Base-by-base conservation (phyloP, 306 rosid species). In the Quillaja saponaria region DNA sequence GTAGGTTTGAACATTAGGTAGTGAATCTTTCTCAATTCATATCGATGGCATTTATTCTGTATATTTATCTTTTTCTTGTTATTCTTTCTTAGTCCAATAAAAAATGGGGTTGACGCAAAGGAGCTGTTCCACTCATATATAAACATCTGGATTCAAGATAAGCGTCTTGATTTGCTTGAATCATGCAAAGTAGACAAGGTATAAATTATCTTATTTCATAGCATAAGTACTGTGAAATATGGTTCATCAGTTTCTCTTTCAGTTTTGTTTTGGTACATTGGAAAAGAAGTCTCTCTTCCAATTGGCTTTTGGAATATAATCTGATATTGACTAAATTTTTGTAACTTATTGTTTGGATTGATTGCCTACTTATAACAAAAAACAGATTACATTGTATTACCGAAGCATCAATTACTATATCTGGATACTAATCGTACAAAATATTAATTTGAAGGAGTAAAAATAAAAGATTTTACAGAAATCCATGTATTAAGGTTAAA, bases 101-200 rank as follows among this genome's bases (percentile, higher is more conserved):
- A 42, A 31, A 76, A 70, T 45, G 76, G 73, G 25, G 71, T 73
- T 46, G 73, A 73, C 40, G 76, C 78, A 13, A 73, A 78, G 51
- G 71, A 65, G 28, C 18, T 78, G 63, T 78, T 78, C 67, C 18
- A 68, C 54, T 9, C 18, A 1, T 55, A 73, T 62, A 78, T 73
- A 46, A 21, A 13, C 38, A 34, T 2, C 12, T 78, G 82, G 83
- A 73, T 73, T 48, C 70, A 48, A 49, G 76, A 69, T 37, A 73
- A 59, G 51, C 69, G 37, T 14, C 25, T 13, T 18, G 28, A 42
- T 41, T 55, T 73, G 66, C 83, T 78, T 31, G 70, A 65, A n/a
- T 47, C 10, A 38, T 78, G 79, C 79, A 68, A 78, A 60, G 72
- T 51, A 39, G 73, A 68, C 10, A 64, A 73, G 73, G 80, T 73